phyloP scores from a whole-genome alignment of 2,329 filamentous ascomycete species.

The Diplodia sapinea region DNA sequence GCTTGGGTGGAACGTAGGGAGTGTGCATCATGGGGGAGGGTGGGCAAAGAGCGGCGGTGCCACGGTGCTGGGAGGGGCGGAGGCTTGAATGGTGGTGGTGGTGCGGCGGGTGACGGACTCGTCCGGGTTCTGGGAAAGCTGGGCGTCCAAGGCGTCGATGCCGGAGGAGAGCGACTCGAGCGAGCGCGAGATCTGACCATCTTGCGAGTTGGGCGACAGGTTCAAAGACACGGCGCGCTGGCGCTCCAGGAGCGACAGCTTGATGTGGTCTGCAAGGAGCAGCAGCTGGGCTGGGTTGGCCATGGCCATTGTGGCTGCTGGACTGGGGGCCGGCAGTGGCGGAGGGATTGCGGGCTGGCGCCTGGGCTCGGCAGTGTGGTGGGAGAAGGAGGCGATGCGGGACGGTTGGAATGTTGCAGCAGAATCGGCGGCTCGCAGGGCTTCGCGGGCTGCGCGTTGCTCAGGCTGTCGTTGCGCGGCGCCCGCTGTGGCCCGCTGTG shows the following conservation, averaged over 20 bases:
- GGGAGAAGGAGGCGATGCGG: constrained; percentile 6
- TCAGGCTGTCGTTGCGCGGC: constrained; percentile 1
- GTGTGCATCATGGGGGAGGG: constrained; percentile 8
- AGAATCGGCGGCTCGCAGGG: constrained; percentile 13
- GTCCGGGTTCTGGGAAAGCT: constrained; percentile 65
- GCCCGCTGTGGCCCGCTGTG: not conserved
- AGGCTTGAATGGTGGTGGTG: not conserved
- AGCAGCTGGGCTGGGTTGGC: constrained; percentile 76
- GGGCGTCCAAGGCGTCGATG: constrained; percentile 70
- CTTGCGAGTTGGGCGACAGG: constrained; percentile 78
- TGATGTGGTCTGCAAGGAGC: constrained; percentile 94
- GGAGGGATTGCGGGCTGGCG: not conserved
- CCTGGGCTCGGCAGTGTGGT: constrained; percentile 3
- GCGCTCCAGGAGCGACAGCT: constrained; percentile 90
- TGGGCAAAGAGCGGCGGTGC: not conserved
- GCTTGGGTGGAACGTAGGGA: constrained; percentile 29
- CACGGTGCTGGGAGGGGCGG: constrained; percentile 15
- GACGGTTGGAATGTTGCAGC: constrained; percentile 8
- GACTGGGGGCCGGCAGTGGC: not conserved
- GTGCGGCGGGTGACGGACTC: constrained; percentile 48
- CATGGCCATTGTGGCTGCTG: constrained; percentile 38
- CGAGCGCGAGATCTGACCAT: constrained; percentile 86
- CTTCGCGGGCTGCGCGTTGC: constrained; percentile 3
- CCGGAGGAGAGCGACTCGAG: constrained; percentile 85
- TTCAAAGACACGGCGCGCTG: constrained; percentile 83